Percentiles rank a stretch among this genome's conserved stretches.
phyloP scores from a whole-genome alignment of 73 alveolate species.

The Symbiodinium natans region DNA sequence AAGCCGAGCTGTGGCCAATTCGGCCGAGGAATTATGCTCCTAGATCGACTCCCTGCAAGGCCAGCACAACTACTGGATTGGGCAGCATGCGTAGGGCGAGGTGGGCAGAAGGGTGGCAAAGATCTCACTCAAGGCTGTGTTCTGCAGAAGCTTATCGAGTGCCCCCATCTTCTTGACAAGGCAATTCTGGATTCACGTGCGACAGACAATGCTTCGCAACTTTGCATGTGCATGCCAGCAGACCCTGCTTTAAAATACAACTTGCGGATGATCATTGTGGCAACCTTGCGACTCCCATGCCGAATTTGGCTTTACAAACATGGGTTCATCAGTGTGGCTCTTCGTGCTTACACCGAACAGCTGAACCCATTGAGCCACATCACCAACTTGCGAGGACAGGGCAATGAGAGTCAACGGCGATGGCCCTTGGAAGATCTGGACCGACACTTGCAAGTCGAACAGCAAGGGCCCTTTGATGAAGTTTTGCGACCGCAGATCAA shows the following conservation, averaged over 20 bases:
- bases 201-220: not conserved
- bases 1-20: constrained; percentile 90
- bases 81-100: constrained; percentile 79
- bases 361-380: constrained; percentile 54
- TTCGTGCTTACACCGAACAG: constrained; percentile 31
- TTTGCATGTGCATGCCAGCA: not conserved
- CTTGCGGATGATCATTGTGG: constrained; percentile 72
- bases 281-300: constrained; percentile 68
- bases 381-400: constrained; percentile 50
- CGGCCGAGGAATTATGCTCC: constrained; percentile 66
- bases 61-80: constrained; percentile 20
- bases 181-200: not conserved
- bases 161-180: constrained; percentile 39
- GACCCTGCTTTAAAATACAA: constrained; percentile 27
- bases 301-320: constrained; percentile 66
- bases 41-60: constrained; percentile 55
- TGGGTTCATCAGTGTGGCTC: constrained; percentile 82
- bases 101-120: constrained; percentile 54
- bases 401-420: constrained; percentile 56
- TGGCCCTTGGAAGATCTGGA: constrained; percentile 68
- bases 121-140: constrained; percentile 23
- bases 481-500: constrained; percentile 19
- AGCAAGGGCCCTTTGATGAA: not conserved
- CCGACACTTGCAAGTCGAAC: not conserved
- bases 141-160: constrained; percentile 63